Conservation (phyloP, 345 rosid genomes). For the Heritiera littoralis region DNA sequence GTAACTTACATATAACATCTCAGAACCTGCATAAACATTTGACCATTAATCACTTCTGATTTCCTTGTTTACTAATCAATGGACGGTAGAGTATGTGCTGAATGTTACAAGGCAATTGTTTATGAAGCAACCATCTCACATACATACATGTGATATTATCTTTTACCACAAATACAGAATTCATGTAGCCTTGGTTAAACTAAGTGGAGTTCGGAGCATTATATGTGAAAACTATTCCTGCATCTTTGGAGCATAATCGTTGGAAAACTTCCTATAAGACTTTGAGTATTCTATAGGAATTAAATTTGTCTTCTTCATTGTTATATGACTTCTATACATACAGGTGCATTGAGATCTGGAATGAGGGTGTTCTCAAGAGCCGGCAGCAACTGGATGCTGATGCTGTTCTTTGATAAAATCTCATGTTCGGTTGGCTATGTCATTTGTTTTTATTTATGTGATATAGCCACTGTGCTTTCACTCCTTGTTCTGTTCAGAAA, state of each 20-base stretch:
- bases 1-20: not conserved
- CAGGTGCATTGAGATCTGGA: constrained; percentile 80
- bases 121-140: not conserved
- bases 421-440: not conserved
- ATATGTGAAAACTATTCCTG: not conserved
- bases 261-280: not conserved
- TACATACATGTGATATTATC: not conserved
- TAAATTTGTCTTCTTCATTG: not conserved
- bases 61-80: not conserved
- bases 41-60: not conserved
- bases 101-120: not conserved
- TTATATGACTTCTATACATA: not conserved
- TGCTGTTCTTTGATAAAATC: constrained; percentile 13
- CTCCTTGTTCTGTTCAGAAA: not conserved
- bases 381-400: constrained; percentile 54
- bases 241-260: not conserved
- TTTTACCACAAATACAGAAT: not conserved
- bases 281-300: not conserved
- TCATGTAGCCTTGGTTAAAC: not conserved
- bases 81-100: not conserved
- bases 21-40: constrained; percentile 2
- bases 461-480: not conserved
- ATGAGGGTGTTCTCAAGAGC: constrained; percentile 62
- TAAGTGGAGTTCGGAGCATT: not conserved
- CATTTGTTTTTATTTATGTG: not conserved